A percentile compares a stretch with the other conserved stretches of the same genome.
Conservation (phyloP, 257 asterid species). For the Nemophila menziesii region DNA sequence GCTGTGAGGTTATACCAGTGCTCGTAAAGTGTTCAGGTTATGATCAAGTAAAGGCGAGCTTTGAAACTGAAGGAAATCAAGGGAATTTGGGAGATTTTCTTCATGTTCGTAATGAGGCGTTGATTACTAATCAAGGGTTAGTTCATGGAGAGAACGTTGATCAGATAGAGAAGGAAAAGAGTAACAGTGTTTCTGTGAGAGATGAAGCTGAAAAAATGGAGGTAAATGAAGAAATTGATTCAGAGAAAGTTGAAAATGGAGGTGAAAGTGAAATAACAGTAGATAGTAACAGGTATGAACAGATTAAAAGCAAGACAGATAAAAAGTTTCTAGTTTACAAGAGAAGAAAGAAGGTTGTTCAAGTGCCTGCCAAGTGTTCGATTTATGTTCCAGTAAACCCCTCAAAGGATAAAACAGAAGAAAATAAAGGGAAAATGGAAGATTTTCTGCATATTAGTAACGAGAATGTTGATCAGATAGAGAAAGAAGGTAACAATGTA, state of each 20-base stretch:
- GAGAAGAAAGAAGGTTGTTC: background rate
- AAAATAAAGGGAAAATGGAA: conserved; percentile 1
- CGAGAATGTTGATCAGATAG: background rate
- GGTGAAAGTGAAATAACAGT: too few species aligned
- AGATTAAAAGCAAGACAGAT: background rate
- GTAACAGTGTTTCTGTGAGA: too few species aligned
- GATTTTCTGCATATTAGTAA: background rate
- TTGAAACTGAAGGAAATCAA: too few species aligned
- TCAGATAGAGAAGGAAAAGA: background rate
- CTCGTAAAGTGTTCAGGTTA: background rate
- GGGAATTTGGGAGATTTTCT: background rate
- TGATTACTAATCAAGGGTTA: background rate
- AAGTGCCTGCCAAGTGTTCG: background rate
- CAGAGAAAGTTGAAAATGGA: too few species aligned
- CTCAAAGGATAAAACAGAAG: background rate
- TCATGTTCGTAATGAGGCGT: background rate
- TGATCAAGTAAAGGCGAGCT: background rate
- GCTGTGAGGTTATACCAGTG: conserved; percentile 2
- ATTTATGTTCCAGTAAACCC: conserved; percentile 3
- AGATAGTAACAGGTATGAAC: background rate
- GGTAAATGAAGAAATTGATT: too few species aligned
- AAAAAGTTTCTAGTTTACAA: background rate
- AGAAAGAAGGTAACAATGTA: background rate
- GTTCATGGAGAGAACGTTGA: background rate
- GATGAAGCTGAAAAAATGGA: conserved; percentile 4